These are phyloP conservation scores for Quercus glauca DNA, from an alignment of 306 rosid genomes.

Conservation along the genomic window DNA sequence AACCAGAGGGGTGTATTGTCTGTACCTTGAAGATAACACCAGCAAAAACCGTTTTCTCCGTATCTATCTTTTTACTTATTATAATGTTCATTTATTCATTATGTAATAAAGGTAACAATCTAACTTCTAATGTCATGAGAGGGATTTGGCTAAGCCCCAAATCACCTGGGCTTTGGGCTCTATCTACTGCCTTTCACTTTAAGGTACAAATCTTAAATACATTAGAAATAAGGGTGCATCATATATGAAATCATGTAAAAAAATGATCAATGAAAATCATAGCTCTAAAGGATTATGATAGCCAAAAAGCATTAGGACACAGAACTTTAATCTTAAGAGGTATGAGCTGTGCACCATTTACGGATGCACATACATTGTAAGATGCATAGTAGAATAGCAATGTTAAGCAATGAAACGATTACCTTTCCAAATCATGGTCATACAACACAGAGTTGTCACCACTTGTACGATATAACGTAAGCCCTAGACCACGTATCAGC, in stretches of 20 bases:
- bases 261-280: no score
- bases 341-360: background rate
- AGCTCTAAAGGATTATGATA: background rate
- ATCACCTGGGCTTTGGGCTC: no score
- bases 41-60: background rate
- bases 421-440: conserved; percentile 96
- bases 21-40: background rate
- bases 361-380: background rate
- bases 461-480: conserved; percentile 76
- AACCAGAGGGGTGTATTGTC: background rate
- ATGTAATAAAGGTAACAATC: background rate
- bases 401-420: conserved; percentile 6
- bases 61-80: background rate
- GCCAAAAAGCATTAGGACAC: background rate
- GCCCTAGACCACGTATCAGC: conserved; percentile 68
- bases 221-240: background rate
- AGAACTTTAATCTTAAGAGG: background rate
- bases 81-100: background rate
- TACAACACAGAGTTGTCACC: conserved; percentile 84
- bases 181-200: no score
- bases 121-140: background rate
- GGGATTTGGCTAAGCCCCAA: background rate
- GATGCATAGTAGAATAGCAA: background rate
- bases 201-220: no score
- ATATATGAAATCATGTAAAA: background rate